Conservation (phyloP, 495 filamentous ascomycete genomes). For the Chaetomium tenue region DNA sequence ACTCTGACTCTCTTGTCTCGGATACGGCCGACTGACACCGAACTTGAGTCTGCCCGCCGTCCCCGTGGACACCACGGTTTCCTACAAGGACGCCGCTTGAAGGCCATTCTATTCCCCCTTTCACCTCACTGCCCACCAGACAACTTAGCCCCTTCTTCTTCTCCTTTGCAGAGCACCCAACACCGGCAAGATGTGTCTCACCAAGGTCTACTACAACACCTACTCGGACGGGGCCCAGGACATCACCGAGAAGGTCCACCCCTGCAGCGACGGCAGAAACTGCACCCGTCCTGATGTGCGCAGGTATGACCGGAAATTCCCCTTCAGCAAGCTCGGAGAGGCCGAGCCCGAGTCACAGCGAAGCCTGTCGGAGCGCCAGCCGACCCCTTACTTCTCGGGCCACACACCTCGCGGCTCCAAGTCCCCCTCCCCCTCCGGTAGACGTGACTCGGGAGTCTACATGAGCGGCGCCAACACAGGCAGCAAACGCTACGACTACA, state of each 20-base stretch:
- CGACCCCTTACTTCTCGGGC: constrained; percentile 28
- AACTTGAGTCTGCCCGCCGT: constrained; percentile 23
- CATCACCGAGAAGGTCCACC: constrained; percentile 33
- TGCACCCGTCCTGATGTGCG: constrained; percentile 31
- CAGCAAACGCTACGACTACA: constrained; percentile 30
- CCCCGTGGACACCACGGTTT: constrained; percentile 34
- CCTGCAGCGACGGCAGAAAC: constrained; percentile 31
- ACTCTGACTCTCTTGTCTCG: constrained; percentile 38
- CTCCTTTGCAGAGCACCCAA: constrained; percentile 21
- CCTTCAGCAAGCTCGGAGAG: constrained; percentile 30
- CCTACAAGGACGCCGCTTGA: constrained; percentile 15
- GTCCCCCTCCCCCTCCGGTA: constrained; percentile 42
- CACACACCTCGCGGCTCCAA: constrained; percentile 40
- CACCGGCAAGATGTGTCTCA: constrained; percentile 45
- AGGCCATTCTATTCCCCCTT: constrained; percentile 10
- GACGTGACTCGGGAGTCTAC: constrained; percentile 37
- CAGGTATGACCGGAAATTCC: constrained; percentile 31
- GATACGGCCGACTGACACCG: constrained; percentile 46
- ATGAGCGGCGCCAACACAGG: constrained; percentile 29
- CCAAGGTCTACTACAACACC: constrained; percentile 41
- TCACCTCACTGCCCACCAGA: background rate
- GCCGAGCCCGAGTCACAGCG: constrained; percentile 26
- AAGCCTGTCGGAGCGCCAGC: constrained; percentile 29
- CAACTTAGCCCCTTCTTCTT: background rate
- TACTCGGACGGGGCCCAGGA: constrained; percentile 35